Evolutionary conservation across 1,139 yeast species (phyloP).

Genomic region (Hyphopichia buzzinii): DNA sequence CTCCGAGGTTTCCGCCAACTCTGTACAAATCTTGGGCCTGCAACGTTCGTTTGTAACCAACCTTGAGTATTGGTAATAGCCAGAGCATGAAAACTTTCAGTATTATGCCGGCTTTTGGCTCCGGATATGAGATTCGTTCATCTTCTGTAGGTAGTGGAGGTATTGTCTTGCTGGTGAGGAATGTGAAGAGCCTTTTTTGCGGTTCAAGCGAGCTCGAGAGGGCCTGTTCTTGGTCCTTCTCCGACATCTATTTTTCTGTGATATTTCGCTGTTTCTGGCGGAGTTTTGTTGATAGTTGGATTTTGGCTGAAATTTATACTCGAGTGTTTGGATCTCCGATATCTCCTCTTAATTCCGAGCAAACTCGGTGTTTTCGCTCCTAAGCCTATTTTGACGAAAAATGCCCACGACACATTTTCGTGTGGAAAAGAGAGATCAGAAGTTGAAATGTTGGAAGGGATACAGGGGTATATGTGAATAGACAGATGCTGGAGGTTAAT

Average conservation of each 20-base stretch:
- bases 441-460: no score
- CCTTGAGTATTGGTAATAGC: slow-evolving; percentile 49
- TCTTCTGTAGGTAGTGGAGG: slow-evolving; percentile 47
- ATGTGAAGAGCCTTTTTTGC: slow-evolving; percentile 5
- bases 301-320: no score
- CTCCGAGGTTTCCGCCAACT: slow-evolving; percentile 45
- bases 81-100: slow-evolving; percentile 43
- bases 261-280: no score
- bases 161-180: slow-evolving; percentile 17
- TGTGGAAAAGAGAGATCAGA: no score
- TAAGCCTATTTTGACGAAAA: no score
- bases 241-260: neutral
- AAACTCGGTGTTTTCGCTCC: no score
- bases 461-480: no score
- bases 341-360: no score
- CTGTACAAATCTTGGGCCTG: slow-evolving; percentile 55
- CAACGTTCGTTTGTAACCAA: slow-evolving; percentile 59
- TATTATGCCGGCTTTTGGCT: slow-evolving; percentile 18
- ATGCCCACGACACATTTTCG: no score
- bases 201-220: neutral
- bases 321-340: no score
- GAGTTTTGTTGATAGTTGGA: no score
- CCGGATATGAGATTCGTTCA: slow-evolving; percentile 42
- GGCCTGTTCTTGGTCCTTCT: neutral
- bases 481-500: no score